Percentiles rank a stretch among this genome's conserved stretches.
phyloP scores from a whole-genome alignment of 352 stramenopile species.

The Aphanomyces invadans region DNA sequence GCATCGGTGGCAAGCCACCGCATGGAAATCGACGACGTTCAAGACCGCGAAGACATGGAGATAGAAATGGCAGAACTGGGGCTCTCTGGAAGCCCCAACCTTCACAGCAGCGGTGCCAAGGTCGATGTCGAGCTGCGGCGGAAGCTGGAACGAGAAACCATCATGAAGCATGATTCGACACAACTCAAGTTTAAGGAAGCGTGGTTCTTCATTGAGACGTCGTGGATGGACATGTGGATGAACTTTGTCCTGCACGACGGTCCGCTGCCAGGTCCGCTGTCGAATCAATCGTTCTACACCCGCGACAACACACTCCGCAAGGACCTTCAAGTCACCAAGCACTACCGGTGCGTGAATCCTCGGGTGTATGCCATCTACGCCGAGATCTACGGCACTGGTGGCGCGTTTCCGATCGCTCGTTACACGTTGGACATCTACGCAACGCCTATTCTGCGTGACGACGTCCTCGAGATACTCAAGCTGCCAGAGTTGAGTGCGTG shows the following conservation, averaged over 20 bases:
- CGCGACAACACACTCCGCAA: slow-evolving; percentile 57
- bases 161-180: slow-evolving; percentile 57
- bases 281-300: slow-evolving; percentile 66
- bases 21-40: slow-evolving; percentile 25
- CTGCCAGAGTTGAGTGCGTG: slow-evolving; percentile 50
- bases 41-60: slow-evolving; percentile 25
- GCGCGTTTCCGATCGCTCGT: slow-evolving; percentile 56
- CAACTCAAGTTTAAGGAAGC: slow-evolving; percentile 59
- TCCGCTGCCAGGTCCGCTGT: slow-evolving; percentile 47
- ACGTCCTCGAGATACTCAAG: slow-evolving; percentile 65
- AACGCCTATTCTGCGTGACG: slow-evolving; percentile 66
- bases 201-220: slow-evolving; percentile 71
- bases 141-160: slow-evolving; percentile 46
- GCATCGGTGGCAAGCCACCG: slow-evolving; percentile 19
- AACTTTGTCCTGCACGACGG: slow-evolving; percentile 60
- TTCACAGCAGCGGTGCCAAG: slow-evolving; percentile 26
- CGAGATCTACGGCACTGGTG: slow-evolving; percentile 60
- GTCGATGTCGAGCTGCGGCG: slow-evolving; percentile 29
- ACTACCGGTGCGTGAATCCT: slow-evolving; percentile 75
- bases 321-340: slow-evolving; percentile 46
- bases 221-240: slow-evolving; percentile 77
- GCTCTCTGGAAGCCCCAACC: slow-evolving; percentile 24
- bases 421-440: slow-evolving; percentile 70
- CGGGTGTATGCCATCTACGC: slow-evolving; percentile 70
- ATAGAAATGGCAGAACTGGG: slow-evolving; percentile 27